Base-by-base conservation (phyloP, 192 early-diverging fungal genomes). In the Helicostylum pulchrum region DNA sequence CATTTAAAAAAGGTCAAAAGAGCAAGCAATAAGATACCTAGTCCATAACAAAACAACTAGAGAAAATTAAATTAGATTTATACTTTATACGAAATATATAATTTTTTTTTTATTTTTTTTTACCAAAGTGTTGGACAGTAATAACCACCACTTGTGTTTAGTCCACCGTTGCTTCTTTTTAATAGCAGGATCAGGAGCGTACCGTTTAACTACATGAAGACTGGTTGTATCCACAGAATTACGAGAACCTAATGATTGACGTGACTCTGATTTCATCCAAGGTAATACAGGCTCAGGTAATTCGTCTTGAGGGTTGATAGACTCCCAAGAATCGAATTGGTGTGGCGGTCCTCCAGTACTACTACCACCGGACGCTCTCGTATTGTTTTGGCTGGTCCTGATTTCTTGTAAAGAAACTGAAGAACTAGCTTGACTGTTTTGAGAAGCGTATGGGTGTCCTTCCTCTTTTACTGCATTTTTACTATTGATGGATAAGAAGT, bases 111-210 rank as follows among this genome's bases (percentile, higher is more conserved):
- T 36, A 32, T 31, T 15, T 12, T 45, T 7, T 5, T 72, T 65
- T 75, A 81, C 77, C 20, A 79, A 17, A 9, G 74, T 79, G 44
- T 82, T 82, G 3, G 80, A 62, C 21, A 79, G 17, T 5, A 82
- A 69, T 8, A 82, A 47, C 46, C 74, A 62, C 55, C 70, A 63
- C 21, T 82, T 82, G 34, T 79, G 78, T 9, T 55, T 32, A 0
- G 80, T 82, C 80, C 80, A 82, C 31, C 74, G 62, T 19, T 70
- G 54, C 17, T 62, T 61, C 45, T 63, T 55, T 17, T 58, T 59
- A 12, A 47, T 43, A n/a, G n/a, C 19, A 20, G 42, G 36, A 36
- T 48, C 61, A 17, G 62, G 59, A 7, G 47, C 20, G 48, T 52
- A 71, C 26, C 68, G 42, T 14, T 76, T 76, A 15, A 76, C 62